phyloP scores from a whole-genome alignment of 306 rosid species.

The Inga oerstediana region DNA sequence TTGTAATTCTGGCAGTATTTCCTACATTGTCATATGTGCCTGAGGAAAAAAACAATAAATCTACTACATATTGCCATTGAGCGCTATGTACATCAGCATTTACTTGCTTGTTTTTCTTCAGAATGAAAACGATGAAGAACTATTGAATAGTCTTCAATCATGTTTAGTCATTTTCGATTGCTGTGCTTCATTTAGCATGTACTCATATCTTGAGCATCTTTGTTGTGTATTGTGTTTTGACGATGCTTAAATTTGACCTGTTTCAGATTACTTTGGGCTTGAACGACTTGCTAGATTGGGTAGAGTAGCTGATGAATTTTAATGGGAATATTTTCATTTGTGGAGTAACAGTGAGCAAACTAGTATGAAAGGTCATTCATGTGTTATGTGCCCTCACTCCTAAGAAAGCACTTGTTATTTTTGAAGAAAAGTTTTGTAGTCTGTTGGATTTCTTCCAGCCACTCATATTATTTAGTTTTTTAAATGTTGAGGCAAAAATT shows the following conservation, averaged over 20 bases:
- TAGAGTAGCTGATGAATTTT: conserved; percentile 33
- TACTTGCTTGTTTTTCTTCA: not conserved
- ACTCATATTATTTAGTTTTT: not conserved
- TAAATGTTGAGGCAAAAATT: not conserved
- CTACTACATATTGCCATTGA: not conserved
- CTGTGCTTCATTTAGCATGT: conserved; percentile 1
- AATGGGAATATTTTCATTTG: conserved; percentile 26
- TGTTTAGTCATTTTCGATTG: conserved; percentile 16
- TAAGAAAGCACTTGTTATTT: conserved; percentile 32
- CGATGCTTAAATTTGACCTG: conserved; percentile 22
- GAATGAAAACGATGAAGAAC: not conserved
- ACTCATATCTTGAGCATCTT: not conserved
- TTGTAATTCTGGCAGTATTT: conserved; percentile 4
- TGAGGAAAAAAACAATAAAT: not conserved
- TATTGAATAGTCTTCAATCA: not conserved
- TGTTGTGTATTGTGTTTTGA: conserved; percentile 26
- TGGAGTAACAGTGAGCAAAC: conserved; percentile 22
- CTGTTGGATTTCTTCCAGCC: conserved; percentile 21
- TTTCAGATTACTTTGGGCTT: conserved; percentile 43
- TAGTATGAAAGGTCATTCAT: conserved; percentile 18
- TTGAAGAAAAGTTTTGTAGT: conserved; percentile 19
- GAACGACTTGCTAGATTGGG: conserved; percentile 37
- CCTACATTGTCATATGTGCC: not conserved
- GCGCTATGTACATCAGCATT: not conserved
- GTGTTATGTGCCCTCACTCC: conserved; percentile 29